Evolutionary conservation across 768 basidiomycete genomes (phyloP), one percentile per base, ranked within the genome.

Genomic region (Trametes sanguinea): DNA sequence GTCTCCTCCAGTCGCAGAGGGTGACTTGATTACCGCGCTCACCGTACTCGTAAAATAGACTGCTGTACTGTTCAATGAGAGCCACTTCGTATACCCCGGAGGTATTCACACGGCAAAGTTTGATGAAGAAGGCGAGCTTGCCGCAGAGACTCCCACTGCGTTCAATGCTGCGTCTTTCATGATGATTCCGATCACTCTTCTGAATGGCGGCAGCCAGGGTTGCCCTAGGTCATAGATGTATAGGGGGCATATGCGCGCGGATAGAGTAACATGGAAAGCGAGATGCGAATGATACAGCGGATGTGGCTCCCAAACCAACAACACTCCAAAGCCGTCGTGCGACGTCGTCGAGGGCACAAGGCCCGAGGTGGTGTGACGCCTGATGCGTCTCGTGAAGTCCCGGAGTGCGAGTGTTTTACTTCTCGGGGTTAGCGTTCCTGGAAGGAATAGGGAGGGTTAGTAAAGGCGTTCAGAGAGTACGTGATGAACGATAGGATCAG

Each of bases 401-500:
- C 52, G 47, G 32, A 55, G 58, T 33, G 42, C 30, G 48, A 30
- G 50, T 17, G 54, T 61, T 72, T 73, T 75, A 76, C 68, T 75
- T 75, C 68, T 74, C 75, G 65, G 75, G 75, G 69, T 76, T 76
- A 54, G 75, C 70, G 67, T 76, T 76, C 75, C 75, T 76, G 58
- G 33, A 17, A 56, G 47, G 17, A n/a, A 47, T 22, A 1, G 22
- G 16, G 16, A 30, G 51, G 11, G 65, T 71, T 17, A 73, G 64
- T 32, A 44, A n/a, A n/a, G 6, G 27, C 14, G 10, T 37, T 37
- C 60, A n/a, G 35, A 9, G 37, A 13, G 40, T 3, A 11, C 35
- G 1, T 1, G 22, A 1, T 1, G 47, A 35, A 42, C 27, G 65
- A 40, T 70, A 64, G 67, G 64, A 76, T 95, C 94, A 95, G 93